Percentiles rank a stretch among this genome's conserved stretches.
Conservation (phyloP, 2,329 filamentous ascomycete genomes). For the Trichoderma simmonsii region DNA sequence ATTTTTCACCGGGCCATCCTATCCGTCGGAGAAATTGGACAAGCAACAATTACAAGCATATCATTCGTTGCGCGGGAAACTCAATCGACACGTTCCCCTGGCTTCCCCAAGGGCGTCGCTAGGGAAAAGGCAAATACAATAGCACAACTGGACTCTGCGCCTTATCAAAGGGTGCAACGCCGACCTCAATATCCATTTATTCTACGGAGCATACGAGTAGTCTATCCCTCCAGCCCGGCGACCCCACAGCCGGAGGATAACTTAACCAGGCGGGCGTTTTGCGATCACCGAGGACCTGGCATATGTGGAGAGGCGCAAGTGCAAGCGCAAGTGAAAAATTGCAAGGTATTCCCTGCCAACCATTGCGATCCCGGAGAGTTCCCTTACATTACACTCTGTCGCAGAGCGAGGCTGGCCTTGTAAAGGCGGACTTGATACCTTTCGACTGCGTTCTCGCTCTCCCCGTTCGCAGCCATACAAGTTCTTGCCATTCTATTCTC, state of each 20-base stretch:
- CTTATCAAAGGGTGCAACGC: neutral
- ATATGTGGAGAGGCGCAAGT: conserved; percentile 12
- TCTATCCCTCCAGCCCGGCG: neutral
- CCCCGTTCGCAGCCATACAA: neutral
- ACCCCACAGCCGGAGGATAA: conserved; percentile 10
- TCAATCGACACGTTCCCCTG: neutral
- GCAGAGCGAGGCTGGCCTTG: neutral
- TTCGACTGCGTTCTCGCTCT: neutral
- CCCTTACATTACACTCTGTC: neutral
- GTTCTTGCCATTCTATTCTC: neutral
- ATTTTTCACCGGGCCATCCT: neutral
- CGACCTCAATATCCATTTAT: neutral
- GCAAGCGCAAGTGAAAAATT: conserved; percentile 2
- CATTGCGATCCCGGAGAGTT: conserved; percentile 10
- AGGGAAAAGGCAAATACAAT: neutral
- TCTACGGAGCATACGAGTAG: neutral
- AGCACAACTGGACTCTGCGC: neutral
- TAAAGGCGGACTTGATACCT: neutral
- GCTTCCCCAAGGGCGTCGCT: neutral
- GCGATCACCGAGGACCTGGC: conserved; percentile 2
- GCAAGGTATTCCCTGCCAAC: conserved; percentile 9
- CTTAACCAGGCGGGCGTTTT: neutral
- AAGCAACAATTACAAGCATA: neutral
- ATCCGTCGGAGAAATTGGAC: neutral
- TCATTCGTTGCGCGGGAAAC: neutral